Conservation (phyloP, 2,329 filamentous ascomycete genomes). For the Hypoxylon sp. region DNA sequence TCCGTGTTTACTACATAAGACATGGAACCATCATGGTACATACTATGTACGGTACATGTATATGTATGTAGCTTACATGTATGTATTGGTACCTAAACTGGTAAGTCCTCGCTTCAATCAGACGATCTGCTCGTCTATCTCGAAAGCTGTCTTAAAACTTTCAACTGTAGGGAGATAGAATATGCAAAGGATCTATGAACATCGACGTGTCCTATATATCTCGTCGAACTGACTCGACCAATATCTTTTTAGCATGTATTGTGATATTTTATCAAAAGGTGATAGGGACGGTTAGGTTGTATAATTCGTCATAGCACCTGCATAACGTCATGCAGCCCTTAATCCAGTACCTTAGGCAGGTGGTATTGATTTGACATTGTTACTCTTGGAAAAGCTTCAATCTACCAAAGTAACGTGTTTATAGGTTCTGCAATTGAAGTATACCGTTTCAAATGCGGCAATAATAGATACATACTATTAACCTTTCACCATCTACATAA, state of each 20-base stretch:
- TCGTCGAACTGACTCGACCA: constrained; percentile 4
- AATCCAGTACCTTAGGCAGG: constrained; percentile 31
- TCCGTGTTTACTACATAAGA: not conserved
- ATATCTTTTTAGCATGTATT: constrained; percentile 8
- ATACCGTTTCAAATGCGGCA: constrained; percentile 1
- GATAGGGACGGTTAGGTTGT: constrained; percentile 31
- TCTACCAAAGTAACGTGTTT: constrained; percentile 22
- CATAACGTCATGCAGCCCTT: constrained; percentile 42
- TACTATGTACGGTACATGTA: too few relatives aligned
- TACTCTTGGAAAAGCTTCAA: constrained; percentile 19
- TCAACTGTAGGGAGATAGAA: not conserved
- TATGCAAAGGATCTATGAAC: not conserved
- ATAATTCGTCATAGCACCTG: constrained; percentile 46
- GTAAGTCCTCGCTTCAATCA: not conserved
- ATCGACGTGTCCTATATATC: not conserved
- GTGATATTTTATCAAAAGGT: constrained; percentile 25
- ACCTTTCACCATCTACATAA: constrained; percentile 14
- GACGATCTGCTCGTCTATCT: not conserved
- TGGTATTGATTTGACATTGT: constrained; percentile 21
- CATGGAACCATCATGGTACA: not conserved
- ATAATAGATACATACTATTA: constrained; percentile 9
- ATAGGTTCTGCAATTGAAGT: constrained; percentile 13
- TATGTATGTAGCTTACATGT: not conserved
- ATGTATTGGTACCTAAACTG: not conserved
- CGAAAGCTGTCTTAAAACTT: not conserved